Base-by-base conservation (phyloP, 495 filamentous ascomycete species). In the Tuber aestivum region DNA sequence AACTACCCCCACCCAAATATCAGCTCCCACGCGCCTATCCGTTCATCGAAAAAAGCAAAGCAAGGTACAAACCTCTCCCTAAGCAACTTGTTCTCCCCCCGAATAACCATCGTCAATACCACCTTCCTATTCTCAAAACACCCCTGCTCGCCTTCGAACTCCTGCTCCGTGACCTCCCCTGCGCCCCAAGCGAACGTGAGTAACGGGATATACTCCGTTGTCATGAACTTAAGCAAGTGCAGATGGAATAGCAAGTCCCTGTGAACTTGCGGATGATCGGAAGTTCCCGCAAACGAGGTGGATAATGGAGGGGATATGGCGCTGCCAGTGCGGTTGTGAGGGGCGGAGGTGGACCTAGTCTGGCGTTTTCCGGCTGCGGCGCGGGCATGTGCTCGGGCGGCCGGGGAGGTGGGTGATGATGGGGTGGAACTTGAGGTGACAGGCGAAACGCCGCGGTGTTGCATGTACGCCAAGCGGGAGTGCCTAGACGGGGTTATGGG, bases 141-240 rank as follows among this genome's bases (percentile, higher is more conserved):
- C 27, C 56, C 56, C 27, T 35, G 3, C 10, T 65, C 56, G 16
- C 27, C 27, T 65, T 65, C 27, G 14, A 65, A 20, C 27, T 65
- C 56, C 32, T 65, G 27, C 12, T 65, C 56, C 12, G 56, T 32
- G 3, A 65, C 16, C 56, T 65, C 56, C 27, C 56, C 56, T 35
- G 56, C 56, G 1, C 56, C 56, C 56, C 56, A 65, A 65, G 56
- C 27, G 27, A 65, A 65, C 14, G 56, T 65, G 56, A 65, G 56
- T 12, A 65, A 27, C 27, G 56, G 56, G 56, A 65, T 32, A 65
- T 65, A 65, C 27, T 65, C 56, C 27, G 56, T 65, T 27, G 27
- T 65, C 56, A 65, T 65, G 27, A 65, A 65, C 56, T 65, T 65
- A 12, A 65, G 56, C 56, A 65, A 65, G 56, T 65, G 56, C 56